A percentile compares a stretch with the other conserved stretches of the same genome.
Conservation (phyloP, 805 yeast species). For the Candida ulmi region DNA sequence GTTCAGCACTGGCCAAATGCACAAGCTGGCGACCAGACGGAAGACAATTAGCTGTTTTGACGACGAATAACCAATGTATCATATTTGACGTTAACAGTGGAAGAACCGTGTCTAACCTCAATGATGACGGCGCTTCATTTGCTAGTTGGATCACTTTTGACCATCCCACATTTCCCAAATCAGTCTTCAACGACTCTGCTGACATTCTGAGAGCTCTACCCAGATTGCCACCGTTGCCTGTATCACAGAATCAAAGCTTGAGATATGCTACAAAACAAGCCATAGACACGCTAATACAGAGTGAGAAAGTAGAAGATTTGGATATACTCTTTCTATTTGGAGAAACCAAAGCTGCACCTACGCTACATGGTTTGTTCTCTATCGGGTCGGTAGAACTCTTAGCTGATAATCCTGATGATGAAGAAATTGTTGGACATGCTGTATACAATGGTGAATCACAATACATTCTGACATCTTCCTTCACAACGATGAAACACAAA, state of each 20-base stretch:
- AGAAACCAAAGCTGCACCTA: slow-evolving; percentile 21
- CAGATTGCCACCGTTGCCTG: slow-evolving; percentile 27
- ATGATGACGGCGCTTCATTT: slow-evolving; percentile 5
- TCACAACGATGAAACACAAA: slow-evolving; percentile 15
- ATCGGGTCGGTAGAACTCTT: slow-evolving; percentile 19
- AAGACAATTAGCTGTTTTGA: slow-evolving; percentile 37
- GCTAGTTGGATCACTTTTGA: slow-evolving; percentile 14
- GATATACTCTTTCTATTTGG: slow-evolving; percentile 23
- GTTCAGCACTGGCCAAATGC: slow-evolving; percentile 8
- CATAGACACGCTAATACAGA: slow-evolving; percentile 23
- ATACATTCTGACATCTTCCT: slow-evolving; percentile 17
- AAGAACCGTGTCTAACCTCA: slow-evolving; percentile 24
- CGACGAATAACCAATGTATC: slow-evolving; percentile 36
- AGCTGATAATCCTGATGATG: slow-evolving; percentile 9
- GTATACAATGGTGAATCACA: slow-evolving; percentile 8
- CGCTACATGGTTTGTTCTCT: slow-evolving; percentile 29
- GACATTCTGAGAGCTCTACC: slow-evolving; percentile 32
- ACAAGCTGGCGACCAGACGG: slow-evolving; percentile 35
- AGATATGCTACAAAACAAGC: slow-evolving; percentile 23
- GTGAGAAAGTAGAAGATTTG: slow-evolving; percentile 16
- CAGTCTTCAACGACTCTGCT: too few species aligned
- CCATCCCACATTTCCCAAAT: not conserved
- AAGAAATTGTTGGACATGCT: slow-evolving; percentile 12
- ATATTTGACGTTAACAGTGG: slow-evolving; percentile 45
- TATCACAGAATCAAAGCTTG: slow-evolving; percentile 6